Conservation (phyloP, 2,329 filamentous ascomycete genomes). For the Neofusicoccum ribis region DNA sequence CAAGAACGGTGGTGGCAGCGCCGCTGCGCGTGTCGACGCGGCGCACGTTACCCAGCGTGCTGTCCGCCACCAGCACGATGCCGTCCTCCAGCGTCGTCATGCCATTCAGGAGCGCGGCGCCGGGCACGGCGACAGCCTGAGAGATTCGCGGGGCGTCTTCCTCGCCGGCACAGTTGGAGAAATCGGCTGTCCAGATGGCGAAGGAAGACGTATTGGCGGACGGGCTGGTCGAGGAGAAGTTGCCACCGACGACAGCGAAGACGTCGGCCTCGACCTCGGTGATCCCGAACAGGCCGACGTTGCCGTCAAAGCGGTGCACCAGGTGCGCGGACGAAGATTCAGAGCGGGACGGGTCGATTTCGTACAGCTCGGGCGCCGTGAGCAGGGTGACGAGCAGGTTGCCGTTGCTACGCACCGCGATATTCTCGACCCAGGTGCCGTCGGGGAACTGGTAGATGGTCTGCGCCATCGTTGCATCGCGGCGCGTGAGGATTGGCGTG, state of each 20-base stretch:
- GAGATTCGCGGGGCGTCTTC: background rate
- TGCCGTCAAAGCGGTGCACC: slow-evolving; percentile 29
- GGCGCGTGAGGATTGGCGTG: no score
- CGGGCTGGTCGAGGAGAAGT: no score
- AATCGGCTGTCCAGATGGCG: slow-evolving; percentile 9
- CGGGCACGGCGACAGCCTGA: slow-evolving; percentile 25
- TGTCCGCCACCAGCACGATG: slow-evolving; percentile 28
- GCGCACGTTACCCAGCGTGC: slow-evolving; percentile 23
- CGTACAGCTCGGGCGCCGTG: slow-evolving; percentile 32
- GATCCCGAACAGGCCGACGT: slow-evolving; percentile 34
- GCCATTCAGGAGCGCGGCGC: slow-evolving; percentile 26
- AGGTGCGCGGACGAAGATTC: slow-evolving; percentile 24
- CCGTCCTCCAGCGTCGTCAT: slow-evolving; percentile 23
- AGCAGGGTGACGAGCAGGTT: slow-evolving; percentile 37
- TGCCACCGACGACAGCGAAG: slow-evolving; percentile 35
- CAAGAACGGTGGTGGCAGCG: slow-evolving; percentile 19
- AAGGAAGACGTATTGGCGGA: background rate
- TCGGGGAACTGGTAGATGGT: slow-evolving; percentile 28
- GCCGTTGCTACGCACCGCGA: slow-evolving; percentile 38
- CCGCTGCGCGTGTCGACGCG: slow-evolving; percentile 21
- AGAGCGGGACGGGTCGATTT: slow-evolving; percentile 31
- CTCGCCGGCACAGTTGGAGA: background rate
- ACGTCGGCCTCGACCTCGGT: slow-evolving; percentile 35
- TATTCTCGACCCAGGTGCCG: slow-evolving; percentile 39
- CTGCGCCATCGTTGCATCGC: no score